Evolutionary conservation across 2,329 filamentous ascomycete genomes (phyloP).

Genomic region (Aspergillus sp.): DNA sequence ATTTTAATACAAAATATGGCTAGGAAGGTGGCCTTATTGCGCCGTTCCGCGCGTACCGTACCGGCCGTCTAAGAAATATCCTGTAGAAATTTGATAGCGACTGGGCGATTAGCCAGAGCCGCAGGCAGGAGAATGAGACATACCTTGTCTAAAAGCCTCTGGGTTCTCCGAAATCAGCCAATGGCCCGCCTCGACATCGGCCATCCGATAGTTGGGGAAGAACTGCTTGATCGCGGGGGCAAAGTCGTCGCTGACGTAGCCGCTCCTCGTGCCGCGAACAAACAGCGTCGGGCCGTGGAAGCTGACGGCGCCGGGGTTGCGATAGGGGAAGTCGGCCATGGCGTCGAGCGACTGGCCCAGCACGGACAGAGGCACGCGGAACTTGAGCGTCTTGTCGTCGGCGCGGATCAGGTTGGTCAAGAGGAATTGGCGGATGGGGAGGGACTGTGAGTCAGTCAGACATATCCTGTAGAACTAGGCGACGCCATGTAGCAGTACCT

Average conservation of each 20-base stretch:
- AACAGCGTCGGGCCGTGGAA: slow-evolving; percentile 76
- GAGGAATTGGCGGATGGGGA: slow-evolving; percentile 81
- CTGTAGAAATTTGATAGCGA: slow-evolving; percentile 26
- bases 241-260: slow-evolving; percentile 32
- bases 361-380: slow-evolving; percentile 67
- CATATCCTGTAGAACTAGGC: not conserved
- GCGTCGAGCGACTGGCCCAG: slow-evolving; percentile 59
- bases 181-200: slow-evolving; percentile 34
- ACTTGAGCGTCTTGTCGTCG: slow-evolving; percentile 52
- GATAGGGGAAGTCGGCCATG: slow-evolving; percentile 84
- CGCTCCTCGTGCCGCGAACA: slow-evolving; percentile 42
- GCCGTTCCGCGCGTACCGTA: no score
- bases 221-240: slow-evolving; percentile 33
- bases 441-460: slow-evolving; percentile 35
- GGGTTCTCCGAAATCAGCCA: slow-evolving; percentile 39
- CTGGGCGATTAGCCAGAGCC: slow-evolving; percentile 11
- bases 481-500: slow-evolving; percentile 33
- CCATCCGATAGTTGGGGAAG: slow-evolving; percentile 32
- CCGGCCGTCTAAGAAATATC: slow-evolving; percentile 13
- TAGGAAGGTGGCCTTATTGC: no score
- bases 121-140: slow-evolving; percentile 4
- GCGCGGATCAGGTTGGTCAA: slow-evolving; percentile 68
- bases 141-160: slow-evolving; percentile 33
- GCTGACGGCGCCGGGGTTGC: slow-evolving; percentile 54
- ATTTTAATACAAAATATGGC: not conserved